phyloP scores from a whole-genome alignment of 225 moss, liverwort and hornwort genomes.

The Antitrichia curtipendula region DNA sequence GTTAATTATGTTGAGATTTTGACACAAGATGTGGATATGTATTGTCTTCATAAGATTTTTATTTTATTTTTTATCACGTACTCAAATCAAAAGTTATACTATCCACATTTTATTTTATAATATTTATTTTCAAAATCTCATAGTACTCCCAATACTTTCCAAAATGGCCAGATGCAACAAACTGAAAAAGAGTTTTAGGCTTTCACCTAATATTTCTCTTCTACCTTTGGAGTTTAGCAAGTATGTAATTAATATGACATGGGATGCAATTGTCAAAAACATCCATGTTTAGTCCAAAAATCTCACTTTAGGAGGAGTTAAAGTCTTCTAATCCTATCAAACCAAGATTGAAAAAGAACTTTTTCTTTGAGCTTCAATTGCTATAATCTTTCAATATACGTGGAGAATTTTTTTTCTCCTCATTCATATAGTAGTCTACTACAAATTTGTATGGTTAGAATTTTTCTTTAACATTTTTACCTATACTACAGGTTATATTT shows the following conservation, averaged over 20 bases:
- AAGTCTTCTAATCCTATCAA: neutral
- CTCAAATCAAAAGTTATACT: too few relatives aligned
- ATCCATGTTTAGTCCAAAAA: too few relatives aligned
- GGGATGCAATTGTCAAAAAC: too few relatives aligned
- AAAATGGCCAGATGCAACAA: neutral
- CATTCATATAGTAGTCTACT: neutral
- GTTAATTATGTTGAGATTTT: neutral
- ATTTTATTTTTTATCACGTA: too few relatives aligned
- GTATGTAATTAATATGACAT: too few relatives aligned
- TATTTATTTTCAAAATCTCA: too few relatives aligned
- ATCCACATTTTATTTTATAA: too few relatives aligned
- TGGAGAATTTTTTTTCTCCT: neutral
- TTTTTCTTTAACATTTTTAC: neutral
- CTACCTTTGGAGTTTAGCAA: too few relatives aligned
- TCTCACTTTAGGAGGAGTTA: neutral
- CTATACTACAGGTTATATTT: neutral
- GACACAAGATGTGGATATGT: too few relatives aligned
- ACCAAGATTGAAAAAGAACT: fast-evolving
- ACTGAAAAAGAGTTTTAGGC: neutral
- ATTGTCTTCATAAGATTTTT: too few relatives aligned
- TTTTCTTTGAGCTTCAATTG: neutral
- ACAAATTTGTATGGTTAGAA: neutral
- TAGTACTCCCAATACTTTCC: neutral
- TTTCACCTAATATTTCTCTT: neutral
- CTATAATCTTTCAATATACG: too few relatives aligned